These are phyloP conservation scores for Edaphochlamys debaryana DNA, from an alignment of 139 green algal genomes.

Conservation along the genomic window DNA sequence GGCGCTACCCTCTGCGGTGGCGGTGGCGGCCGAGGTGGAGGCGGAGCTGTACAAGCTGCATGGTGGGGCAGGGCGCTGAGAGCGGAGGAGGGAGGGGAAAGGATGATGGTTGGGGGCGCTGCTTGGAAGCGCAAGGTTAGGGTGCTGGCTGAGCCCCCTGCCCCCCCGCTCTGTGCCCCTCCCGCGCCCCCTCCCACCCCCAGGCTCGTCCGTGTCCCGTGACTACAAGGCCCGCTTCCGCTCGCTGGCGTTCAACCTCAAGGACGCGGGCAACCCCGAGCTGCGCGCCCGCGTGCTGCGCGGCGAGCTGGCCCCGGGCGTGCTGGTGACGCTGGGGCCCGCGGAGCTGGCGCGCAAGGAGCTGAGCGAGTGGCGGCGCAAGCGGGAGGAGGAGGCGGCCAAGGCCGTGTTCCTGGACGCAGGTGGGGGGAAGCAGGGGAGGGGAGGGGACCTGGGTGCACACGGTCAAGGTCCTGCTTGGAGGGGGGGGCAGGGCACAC, in stretches of 20 bases:
- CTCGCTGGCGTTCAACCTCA: constrained; percentile 88
- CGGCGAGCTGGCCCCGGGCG: constrained; percentile 55
- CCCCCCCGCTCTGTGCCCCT: no score
- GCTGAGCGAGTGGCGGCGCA: constrained; percentile 76
- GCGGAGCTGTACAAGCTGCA: constrained; percentile 58
- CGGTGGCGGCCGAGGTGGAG: constrained; percentile 59
- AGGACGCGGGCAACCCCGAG: constrained; percentile 79
- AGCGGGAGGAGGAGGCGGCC: constrained; percentile 78
- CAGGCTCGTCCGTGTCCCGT: constrained; percentile 56
- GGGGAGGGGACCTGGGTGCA: no score
- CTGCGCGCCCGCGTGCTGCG: constrained; percentile 72
- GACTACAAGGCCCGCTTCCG: constrained; percentile 92
- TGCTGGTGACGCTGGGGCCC: constrained; percentile 65
- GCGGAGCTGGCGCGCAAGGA: constrained; percentile 71
- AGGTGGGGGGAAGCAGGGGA: constrained; percentile 13
- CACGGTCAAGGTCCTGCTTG: no score
- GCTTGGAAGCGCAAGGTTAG: no score
- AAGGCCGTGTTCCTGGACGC: constrained; percentile 82
- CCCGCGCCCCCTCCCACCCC: neutral
- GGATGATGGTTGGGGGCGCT: no score
- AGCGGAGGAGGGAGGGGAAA: constrained; percentile 18
- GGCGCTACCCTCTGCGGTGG: constrained; percentile 10
- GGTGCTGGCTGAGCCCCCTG: no score
- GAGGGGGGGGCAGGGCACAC: no score
- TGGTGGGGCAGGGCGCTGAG: no score